phyloP scores from a whole-genome alignment of 2,329 filamentous ascomycete species.

The Grosmannia huntii region DNA sequence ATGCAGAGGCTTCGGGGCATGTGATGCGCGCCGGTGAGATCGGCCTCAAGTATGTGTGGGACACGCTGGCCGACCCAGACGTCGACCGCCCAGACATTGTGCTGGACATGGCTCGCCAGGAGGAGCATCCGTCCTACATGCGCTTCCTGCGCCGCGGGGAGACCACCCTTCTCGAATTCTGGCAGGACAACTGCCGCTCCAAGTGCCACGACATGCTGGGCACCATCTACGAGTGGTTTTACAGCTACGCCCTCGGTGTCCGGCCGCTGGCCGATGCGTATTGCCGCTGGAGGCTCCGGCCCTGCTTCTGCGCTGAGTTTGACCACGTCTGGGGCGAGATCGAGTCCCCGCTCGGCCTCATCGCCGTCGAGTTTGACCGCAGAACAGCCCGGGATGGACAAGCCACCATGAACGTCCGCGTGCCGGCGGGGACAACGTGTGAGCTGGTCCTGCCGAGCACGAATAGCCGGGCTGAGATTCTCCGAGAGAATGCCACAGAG shows the following conservation, averaged over 20 bases:
- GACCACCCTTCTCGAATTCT: not conserved
- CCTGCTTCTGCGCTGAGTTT: not conserved
- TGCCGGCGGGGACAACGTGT: no score
- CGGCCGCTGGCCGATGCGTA: not conserved
- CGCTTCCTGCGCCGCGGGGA: not conserved
- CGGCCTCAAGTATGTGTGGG: no score
- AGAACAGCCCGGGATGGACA: no score
- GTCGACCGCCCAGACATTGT: no score
- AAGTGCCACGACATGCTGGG: constrained; percentile 1
- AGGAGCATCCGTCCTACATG: not conserved
- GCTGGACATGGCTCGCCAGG: no score
- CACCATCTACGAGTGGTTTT: constrained; percentile 1
- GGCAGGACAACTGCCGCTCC: not conserved
- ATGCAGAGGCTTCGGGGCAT: no score
- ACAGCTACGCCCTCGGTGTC: not conserved
- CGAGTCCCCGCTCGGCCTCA: not conserved
- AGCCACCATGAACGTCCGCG: no score
- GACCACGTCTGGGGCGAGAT: not conserved
- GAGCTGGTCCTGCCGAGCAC: no score
- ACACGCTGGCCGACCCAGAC: no score
- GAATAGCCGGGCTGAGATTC: no score
- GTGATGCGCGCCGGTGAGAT: no score
- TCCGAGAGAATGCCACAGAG: no score
- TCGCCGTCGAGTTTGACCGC: not conserved
- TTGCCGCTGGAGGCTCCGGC: not conserved